phyloP scores from a whole-genome alignment of 345 rosid species.

The Bruguiera gymnorhiza region DNA sequence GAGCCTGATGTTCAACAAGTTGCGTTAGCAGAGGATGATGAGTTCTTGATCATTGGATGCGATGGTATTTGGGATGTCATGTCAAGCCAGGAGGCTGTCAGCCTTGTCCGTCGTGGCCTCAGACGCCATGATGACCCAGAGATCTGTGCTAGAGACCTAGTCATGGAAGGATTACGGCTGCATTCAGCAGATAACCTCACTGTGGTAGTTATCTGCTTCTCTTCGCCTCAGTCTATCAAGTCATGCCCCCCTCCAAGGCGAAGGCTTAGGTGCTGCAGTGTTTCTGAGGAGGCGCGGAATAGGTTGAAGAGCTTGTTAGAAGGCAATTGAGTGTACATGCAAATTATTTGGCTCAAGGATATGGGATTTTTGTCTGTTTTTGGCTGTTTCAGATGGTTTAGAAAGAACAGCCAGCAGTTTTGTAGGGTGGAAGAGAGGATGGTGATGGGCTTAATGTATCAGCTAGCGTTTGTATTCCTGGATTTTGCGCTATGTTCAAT shows the following conservation, averaged over 20 bases:
- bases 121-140: conserved; percentile 58
- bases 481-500: not conserved
- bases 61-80: conserved; percentile 93
- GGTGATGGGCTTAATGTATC: conserved; percentile 1
- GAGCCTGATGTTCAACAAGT: conserved; percentile 68
- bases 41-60: conserved; percentile 77
- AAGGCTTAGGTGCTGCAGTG: conserved; percentile 38
- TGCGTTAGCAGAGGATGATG: conserved; percentile 68
- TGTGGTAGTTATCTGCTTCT: conserved; percentile 48
- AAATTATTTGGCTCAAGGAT: conserved; percentile 7
- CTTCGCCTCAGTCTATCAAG: conserved; percentile 22
- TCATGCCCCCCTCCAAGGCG: conserved; percentile 43
- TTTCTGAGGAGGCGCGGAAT: conserved; percentile 54
- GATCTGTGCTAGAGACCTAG: conserved; percentile 52
- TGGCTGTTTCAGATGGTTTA: conserved; percentile 44
- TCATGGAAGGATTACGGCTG: conserved; percentile 51
- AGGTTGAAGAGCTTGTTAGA: conserved; percentile 48
- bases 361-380: conserved; percentile 27
- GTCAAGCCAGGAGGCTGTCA: conserved; percentile 69
- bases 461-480: conserved; percentile 1
- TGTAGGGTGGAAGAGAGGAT: conserved; percentile 29
- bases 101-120: conserved; percentile 58
- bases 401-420: conserved; percentile 45
- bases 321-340: conserved; percentile 52
- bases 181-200: conserved; percentile 57